phyloP scores from a whole-genome alignment of 2,329 filamentous ascomycete genomes.

The Endocalyx cinctus region DNA sequence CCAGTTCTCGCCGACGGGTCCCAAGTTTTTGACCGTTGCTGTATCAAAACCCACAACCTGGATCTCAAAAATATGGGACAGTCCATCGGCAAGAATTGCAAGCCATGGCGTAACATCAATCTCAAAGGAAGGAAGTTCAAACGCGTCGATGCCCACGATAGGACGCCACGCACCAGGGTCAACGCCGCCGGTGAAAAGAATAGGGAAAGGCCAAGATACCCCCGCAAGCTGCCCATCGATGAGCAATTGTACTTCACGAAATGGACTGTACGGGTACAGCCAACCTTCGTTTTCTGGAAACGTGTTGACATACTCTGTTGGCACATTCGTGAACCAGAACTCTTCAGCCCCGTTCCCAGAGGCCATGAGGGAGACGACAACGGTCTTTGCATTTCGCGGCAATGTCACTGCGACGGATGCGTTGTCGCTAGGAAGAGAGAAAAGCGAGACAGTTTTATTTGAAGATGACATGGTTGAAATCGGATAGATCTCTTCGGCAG shows the following conservation, averaged over 20 bases:
- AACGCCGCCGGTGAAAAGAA: constrained; percentile 66
- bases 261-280: constrained; percentile 59
- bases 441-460: constrained; percentile 47
- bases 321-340: constrained; percentile 67
- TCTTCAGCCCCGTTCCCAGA: constrained; percentile 63
- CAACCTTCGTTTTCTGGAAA: constrained; percentile 46
- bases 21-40: constrained; percentile 36
- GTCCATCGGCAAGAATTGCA: constrained; percentile 51
- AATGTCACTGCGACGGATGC: constrained; percentile 45
- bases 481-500: constrained; percentile 26
- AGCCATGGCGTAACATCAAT: constrained; percentile 66
- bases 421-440: constrained; percentile 48
- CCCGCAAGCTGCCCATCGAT: constrained; percentile 61
- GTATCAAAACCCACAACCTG: constrained; percentile 25
- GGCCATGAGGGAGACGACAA: constrained; percentile 58
- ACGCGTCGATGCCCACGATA: constrained; percentile 64
- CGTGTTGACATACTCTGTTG: constrained; percentile 48
- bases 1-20: constrained; percentile 57
- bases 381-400: constrained; percentile 52
- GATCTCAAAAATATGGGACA: constrained; percentile 35
- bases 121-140: constrained; percentile 62
- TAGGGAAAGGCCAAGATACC: constrained; percentile 63
- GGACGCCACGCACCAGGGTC: constrained; percentile 66
- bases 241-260: constrained; percentile 61
- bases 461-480: constrained; percentile 40